Base-by-base conservation (phyloP, 192 early-diverging fungal species). In the Dissophora globulifera region DNA sequence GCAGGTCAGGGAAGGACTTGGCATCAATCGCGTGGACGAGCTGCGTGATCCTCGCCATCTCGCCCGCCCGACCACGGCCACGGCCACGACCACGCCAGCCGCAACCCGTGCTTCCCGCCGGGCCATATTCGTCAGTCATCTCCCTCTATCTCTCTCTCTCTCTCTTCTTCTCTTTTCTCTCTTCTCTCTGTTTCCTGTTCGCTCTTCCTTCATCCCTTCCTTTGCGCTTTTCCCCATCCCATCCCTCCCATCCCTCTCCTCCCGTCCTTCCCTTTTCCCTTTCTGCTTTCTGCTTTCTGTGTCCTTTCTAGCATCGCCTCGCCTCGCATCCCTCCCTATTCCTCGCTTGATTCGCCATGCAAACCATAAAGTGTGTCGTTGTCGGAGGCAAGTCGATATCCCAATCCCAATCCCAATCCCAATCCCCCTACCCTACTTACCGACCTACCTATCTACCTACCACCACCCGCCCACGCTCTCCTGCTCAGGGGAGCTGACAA, bases 301-400 rank as follows among this genome's bases (percentile, higher is more conserved):
- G 31, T 54, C 52, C 17, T 6, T 20, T 54, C 52, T 20, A 8
- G 4, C 52, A 35, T 15, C 13, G 8, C 4, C 50, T 52, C 50
- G 11, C 12, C 43, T 26, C 31, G 33, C 45, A 27, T 30, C 16
- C 25, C 16, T 40, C 38, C 47, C 31, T 30, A 42, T 38, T 35
- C 40, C 8, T 32, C 35, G 23, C 30, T 43, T 6, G 26, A 62
- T 43, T 61, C 66, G 71, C 26, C 62, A 92, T 92, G 92, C 92
- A 92, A 68, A 91, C 90, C 43, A 92, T 93, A 62, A 93, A 93
- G 81, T 93, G 92, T 79, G 89, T 91, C 35, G 90, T 92, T 50
- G 90, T 92, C 20, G 90, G 90, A 60, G 69, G 69, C 69, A 71
- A 71, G 69, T 71, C 22, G 25, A 19, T 22, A 15, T n/a, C 27